These are phyloP conservation scores for Dichotomocladium elegans DNA, from an alignment of 371 early-diverging fungal species.

Conservation along the genomic window DNA sequence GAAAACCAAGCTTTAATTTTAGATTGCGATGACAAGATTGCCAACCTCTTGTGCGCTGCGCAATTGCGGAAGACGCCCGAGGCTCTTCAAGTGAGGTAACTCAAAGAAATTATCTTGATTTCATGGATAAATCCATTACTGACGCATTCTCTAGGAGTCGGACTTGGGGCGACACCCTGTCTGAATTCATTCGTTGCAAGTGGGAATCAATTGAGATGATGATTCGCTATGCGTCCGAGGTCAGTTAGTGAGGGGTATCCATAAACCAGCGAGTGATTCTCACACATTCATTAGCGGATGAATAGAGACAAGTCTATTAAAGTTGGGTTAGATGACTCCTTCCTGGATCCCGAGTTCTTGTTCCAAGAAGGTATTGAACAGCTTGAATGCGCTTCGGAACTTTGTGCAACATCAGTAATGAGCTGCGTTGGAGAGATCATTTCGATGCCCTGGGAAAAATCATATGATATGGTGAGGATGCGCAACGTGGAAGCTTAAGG, in stretches of 20 bases:
- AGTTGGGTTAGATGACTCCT: no score
- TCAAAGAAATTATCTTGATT: neutral
- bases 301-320: no score
- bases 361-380: constrained; percentile 38
- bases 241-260: no score
- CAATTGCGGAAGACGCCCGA: constrained; percentile 31
- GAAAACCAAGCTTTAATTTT: constrained; percentile 7
- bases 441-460: constrained; percentile 31
- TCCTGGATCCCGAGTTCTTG: constrained; percentile 24
- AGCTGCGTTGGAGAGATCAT: constrained; percentile 23
- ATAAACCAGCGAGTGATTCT: no score
- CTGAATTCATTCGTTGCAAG: constrained; percentile 31
- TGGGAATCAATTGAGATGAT: constrained; percentile 34
- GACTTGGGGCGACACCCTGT: constrained; percentile 36
- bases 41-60: constrained; percentile 12
- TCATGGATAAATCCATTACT: neutral
- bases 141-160: constrained; percentile 4
- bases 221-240: constrained; percentile 19
- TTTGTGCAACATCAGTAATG: constrained; percentile 36
- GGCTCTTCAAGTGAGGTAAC: constrained; percentile 28
- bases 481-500: neutral
- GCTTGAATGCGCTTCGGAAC: constrained; percentile 36
- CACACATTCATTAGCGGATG: no score
- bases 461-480: constrained; percentile 9
- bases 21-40: constrained; percentile 11